Conservation (phyloP, 2,329 filamentous ascomycete species). For the Scedosporium minutisporum region DNA sequence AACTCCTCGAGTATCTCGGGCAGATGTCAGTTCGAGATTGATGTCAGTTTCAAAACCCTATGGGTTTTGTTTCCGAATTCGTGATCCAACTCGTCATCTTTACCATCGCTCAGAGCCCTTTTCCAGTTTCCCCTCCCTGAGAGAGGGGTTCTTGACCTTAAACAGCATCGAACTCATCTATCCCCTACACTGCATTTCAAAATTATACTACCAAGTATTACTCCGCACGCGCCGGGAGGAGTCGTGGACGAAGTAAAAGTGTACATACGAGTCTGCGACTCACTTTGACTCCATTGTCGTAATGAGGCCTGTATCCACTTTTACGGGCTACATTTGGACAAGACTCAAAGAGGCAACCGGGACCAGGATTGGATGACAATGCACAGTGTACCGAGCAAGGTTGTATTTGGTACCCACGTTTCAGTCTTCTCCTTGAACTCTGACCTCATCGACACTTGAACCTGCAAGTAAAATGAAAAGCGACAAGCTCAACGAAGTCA, state of each 20-base stretch:
- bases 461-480: background rate
- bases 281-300: background rate
- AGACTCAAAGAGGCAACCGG: background rate
- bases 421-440: background rate
- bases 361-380: background rate
- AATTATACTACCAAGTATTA: background rate
- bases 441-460: background rate
- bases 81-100: background rate
- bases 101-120: background rate
- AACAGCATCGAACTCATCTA: background rate
- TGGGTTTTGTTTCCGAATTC: background rate
- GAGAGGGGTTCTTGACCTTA: background rate
- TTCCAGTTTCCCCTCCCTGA: background rate
- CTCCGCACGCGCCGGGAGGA: background rate
- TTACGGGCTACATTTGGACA: background rate
- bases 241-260: background rate
- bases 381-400: too few species aligned
- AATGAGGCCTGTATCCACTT: background rate
- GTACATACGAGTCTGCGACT: too few species aligned
- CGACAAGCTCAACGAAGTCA: background rate
- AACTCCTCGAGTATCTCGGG: too few species aligned
- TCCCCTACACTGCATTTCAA: background rate
- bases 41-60: too few species aligned
- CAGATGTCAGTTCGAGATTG: too few species aligned
- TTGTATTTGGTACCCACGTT: background rate